Conservation (phyloP, 192 early-diverging fungal species). For the Podila clonocystis region DNA sequence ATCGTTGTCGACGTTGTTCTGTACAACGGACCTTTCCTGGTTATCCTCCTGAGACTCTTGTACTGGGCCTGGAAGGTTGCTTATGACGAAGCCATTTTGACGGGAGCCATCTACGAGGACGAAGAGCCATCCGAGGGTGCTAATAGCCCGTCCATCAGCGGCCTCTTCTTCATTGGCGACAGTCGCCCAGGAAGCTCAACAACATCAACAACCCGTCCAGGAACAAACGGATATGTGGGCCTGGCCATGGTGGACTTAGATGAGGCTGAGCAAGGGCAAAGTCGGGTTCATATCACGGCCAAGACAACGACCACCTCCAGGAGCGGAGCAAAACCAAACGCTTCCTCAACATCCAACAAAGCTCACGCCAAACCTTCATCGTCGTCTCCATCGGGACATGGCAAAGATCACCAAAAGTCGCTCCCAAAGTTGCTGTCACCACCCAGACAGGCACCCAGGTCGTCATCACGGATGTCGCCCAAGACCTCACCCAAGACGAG, state of each 20-base stretch:
- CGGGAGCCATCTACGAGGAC: slow-evolving; percentile 42
- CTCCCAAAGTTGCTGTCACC: slow-evolving; percentile 14
- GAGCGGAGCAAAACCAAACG: background rate
- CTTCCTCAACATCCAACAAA: background rate
- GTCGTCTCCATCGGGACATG: background rate
- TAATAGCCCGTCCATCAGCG: background rate
- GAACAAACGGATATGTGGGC: slow-evolving; percentile 38
- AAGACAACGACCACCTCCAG: background rate
- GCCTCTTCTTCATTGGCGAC: slow-evolving; percentile 21
- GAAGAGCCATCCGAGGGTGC: slow-evolving; percentile 1
- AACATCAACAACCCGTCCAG: slow-evolving; percentile 6
- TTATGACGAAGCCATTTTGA: slow-evolving; percentile 48
- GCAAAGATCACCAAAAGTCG: slow-evolving; percentile 4
- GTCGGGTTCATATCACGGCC: slow-evolving; percentile 7
- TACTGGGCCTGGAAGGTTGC: slow-evolving; percentile 49
- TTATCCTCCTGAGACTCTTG: slow-evolving; percentile 29
- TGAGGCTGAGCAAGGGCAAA: slow-evolving; percentile 42
- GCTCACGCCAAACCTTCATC: background rate
- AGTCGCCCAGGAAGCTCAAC: slow-evolving; percentile 7
- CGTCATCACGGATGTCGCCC: slow-evolving; percentile 18
- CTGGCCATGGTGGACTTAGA: slow-evolving; percentile 37
- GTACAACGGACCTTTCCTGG: slow-evolving; percentile 46
- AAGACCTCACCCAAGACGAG: slow-evolving; percentile 39
- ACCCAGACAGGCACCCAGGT: slow-evolving; percentile 8
- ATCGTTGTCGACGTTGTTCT: slow-evolving; percentile 47